Evolutionary conservation across 2,329 filamentous ascomycete species (phyloP).

Genomic region (Fusarium protoensiforme): DNA sequence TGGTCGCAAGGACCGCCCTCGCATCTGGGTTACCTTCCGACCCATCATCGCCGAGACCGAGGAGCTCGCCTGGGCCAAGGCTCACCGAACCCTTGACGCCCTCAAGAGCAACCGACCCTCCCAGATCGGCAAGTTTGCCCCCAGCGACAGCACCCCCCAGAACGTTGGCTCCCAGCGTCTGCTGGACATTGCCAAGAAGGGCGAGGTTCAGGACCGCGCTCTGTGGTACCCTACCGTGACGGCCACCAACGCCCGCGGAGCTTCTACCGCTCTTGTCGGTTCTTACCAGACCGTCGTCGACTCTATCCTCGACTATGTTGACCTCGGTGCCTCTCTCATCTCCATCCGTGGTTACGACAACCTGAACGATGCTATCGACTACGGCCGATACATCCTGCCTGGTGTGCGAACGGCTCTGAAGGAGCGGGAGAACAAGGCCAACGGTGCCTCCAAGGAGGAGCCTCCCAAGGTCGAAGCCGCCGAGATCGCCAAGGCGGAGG

Average conservation of each 20-base stretch:
- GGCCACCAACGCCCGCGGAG: slow-evolving; percentile 68
- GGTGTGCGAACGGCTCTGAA: slow-evolving; percentile 54
- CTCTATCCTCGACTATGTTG: slow-evolving; percentile 67
- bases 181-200: slow-evolving; percentile 65
- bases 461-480: neutral
- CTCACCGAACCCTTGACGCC: slow-evolving; percentile 64
- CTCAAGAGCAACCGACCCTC: slow-evolving; percentile 57
- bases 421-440: slow-evolving; percentile 37
- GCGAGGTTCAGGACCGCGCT: slow-evolving; percentile 69
- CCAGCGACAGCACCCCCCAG: slow-evolving; percentile 53
- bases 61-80: slow-evolving; percentile 71
- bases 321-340: slow-evolving; percentile 66
- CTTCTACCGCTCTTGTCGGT: slow-evolving; percentile 68
- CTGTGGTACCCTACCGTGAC: slow-evolving; percentile 74
- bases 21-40: slow-evolving; percentile 73
- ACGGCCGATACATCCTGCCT: slow-evolving; percentile 66
- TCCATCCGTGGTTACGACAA: slow-evolving; percentile 72
- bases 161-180: slow-evolving; percentile 70
- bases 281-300: slow-evolving; percentile 63
- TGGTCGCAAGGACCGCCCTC: slow-evolving; percentile 63
- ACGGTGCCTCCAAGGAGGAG: slow-evolving; percentile 4
- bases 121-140: slow-evolving; percentile 43
- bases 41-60: slow-evolving; percentile 71
- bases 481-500: neutral
- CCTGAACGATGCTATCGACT: slow-evolving; percentile 68